These are phyloP conservation scores for Pyrenochaeta sp. DNA, from an alignment of 2,329 filamentous ascomycete genomes.

Conservation along the genomic window DNA sequence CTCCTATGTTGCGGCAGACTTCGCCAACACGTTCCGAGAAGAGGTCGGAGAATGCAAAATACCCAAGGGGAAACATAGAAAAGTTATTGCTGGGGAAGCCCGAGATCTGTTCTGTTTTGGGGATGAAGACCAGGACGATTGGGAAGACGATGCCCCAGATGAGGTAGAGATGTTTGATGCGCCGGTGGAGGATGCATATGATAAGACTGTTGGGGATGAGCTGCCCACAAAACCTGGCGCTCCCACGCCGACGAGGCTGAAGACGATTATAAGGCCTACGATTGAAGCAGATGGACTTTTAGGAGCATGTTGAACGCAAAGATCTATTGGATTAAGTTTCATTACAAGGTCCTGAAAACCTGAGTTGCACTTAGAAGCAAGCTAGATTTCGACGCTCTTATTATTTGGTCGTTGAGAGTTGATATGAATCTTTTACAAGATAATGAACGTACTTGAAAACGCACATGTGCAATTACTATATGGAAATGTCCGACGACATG, in stretches of 20 bases:
- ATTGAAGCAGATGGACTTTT: constrained; percentile 7
- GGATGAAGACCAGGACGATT: constrained; percentile 45
- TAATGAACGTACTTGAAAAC: background rate
- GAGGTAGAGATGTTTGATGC: constrained; percentile 14
- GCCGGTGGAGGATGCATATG: constrained; percentile 3
- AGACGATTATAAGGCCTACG: background rate
- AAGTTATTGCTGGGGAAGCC: constrained; percentile 52
- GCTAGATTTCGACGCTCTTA: background rate
- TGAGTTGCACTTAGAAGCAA: background rate
- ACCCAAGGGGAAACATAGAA: constrained; percentile 43
- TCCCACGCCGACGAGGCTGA: background rate
- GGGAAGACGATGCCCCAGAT: constrained; percentile 32
- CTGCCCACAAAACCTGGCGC: background rate
- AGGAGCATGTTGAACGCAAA: background rate
- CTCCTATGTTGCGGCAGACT: constrained; percentile 59
- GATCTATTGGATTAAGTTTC: background rate
- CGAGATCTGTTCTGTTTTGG: constrained; percentile 72
- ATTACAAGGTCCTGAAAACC: background rate
- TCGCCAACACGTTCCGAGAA: constrained; percentile 66
- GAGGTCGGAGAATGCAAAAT: constrained; percentile 72
- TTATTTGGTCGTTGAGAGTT: background rate
- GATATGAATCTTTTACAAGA: background rate
- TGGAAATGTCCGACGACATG: background rate
- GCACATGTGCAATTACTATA: no score
- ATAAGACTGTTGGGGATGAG: background rate